Base-by-base conservation (phyloP, 495 filamentous ascomycete species). In the Trichodelitschia bisporula region DNA sequence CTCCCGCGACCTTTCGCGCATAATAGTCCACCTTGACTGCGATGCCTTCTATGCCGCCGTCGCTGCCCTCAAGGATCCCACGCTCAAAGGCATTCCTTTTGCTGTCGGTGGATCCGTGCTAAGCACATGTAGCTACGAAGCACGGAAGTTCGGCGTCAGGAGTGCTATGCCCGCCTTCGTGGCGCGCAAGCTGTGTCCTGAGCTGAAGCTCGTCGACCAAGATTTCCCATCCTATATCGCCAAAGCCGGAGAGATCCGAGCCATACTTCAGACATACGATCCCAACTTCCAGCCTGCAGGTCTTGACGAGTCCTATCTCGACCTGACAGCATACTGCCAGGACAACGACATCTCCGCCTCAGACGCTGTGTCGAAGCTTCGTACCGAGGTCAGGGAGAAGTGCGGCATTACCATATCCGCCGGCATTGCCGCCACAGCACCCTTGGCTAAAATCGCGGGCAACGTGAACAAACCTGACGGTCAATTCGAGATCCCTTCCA, bases 31-130 rank as follows among this genome's bases (percentile, higher is more conserved):
- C 46, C 60, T 99, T 18, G 86, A 99, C 50, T 99, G 86, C 48
- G 86, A 99, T 54, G 86, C 89, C 13, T 99, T 99, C 54, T 99
- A 83, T 43, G 86, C 86, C 0, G 77, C 83, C 1, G 89, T 95
- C 4, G 86, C 95, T 48, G 79, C 77, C 41, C 62, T 99, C 16
- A 80, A 92, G 46, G 61, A 75, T 4, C 89, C 86, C 0, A 83
- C 92, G 42, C 63, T 99, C 18, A 76, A 75, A 35, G 61, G 80
- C 30, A 61, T 92, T 1, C 86, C 86, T 1, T 90, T 99, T 56
- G 82, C 86, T 0, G 86, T 95, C 0, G 86, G 86, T 9, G 70
- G 72, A 36, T 84, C 86, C 5, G 84, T 99, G 0, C 55, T 93
- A 19, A 90, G 79, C 4, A 93, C 83, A 0, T 93, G 89, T 51